A percentile compares a stretch with the other conserved stretches of the same genome.
Conservation (phyloP, 805 yeast species). For the Lachancea fermentati region DNA sequence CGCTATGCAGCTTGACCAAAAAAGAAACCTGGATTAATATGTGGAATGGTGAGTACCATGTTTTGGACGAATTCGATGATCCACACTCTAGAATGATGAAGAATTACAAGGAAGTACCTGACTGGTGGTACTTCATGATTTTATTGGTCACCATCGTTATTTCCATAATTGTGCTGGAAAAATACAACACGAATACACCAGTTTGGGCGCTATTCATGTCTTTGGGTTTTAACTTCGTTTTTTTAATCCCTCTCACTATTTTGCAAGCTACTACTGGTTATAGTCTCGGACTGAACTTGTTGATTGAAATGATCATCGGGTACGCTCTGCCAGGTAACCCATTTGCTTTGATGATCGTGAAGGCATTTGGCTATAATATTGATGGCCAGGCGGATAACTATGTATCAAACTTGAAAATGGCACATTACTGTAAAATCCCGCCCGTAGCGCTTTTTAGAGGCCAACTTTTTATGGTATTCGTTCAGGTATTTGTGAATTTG, state of each 20-base stretch:
- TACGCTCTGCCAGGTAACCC: slow-evolving; percentile 54
- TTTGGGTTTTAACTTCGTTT: slow-evolving; percentile 43
- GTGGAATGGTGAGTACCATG: slow-evolving; percentile 29
- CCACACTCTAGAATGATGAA: slow-evolving; percentile 56
- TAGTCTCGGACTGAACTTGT: slow-evolving; percentile 43
- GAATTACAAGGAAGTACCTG: slow-evolving; percentile 63
- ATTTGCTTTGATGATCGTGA: slow-evolving; percentile 45
- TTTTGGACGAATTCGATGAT: slow-evolving; percentile 36
- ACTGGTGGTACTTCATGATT: slow-evolving; percentile 45
- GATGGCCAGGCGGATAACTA: slow-evolving; percentile 61
- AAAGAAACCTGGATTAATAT: slow-evolving; percentile 19
- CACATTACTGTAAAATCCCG: slow-evolving; percentile 53
- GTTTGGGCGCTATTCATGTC: slow-evolving; percentile 56
- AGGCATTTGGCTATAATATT: slow-evolving; percentile 51
- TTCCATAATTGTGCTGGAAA: slow-evolving; percentile 33
- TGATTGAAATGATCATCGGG: slow-evolving; percentile 53
- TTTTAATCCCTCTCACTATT: slow-evolving; percentile 47
- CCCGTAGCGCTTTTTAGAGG: slow-evolving; percentile 53
- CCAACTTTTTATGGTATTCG: slow-evolving; percentile 32
- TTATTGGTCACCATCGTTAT: slow-evolving; percentile 40
- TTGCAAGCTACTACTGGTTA: slow-evolving; percentile 45
- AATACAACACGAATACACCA: slow-evolving; percentile 46
- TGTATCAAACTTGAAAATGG: slow-evolving; percentile 50
- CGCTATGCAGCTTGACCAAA: slow-evolving; percentile 13
- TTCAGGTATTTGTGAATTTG: slow-evolving; percentile 30